These are phyloP conservation scores for Thermomucor indicae-seudaticae DNA, from an alignment of 371 early-diverging fungal species.

Conservation along the genomic window DNA sequence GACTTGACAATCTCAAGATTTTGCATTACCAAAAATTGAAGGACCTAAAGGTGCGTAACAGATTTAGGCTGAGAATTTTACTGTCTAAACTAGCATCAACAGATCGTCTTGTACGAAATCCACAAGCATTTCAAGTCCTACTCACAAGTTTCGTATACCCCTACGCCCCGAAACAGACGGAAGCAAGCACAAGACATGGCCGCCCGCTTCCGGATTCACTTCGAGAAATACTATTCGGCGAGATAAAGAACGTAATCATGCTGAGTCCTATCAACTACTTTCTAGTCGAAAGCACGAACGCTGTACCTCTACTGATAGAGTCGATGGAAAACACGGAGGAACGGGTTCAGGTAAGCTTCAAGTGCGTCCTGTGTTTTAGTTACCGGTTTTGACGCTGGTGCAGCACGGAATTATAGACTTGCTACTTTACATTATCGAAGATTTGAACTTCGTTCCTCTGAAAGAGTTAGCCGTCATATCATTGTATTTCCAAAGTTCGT, in stretches of 20 bases:
- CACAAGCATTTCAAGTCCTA: conserved; percentile 42
- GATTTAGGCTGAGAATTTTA: background rate
- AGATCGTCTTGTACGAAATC: conserved; percentile 39
- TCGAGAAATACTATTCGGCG: conserved; percentile 27
- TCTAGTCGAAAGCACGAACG: conserved; percentile 40
- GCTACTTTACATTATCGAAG: conserved; percentile 52
- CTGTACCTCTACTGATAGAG: conserved; percentile 54
- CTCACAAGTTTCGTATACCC: conserved; percentile 42
- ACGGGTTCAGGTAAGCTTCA: conserved; percentile 39
- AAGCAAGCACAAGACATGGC: conserved; percentile 5
- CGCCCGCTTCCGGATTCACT: conserved; percentile 23
- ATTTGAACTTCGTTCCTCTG: conserved; percentile 68
- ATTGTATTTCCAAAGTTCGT: conserved; percentile 58
- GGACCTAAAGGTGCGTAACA: conserved; percentile 24
- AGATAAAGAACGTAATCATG: conserved; percentile 34
- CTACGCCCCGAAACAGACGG: conserved; percentile 14
- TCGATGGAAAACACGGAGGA: conserved; percentile 46
- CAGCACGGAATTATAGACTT: conserved; percentile 54
- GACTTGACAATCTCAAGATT: conserved; percentile 14
- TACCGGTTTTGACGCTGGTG: too few relatives aligned
- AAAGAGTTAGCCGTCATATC: conserved; percentile 60
- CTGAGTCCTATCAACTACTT: conserved; percentile 56
- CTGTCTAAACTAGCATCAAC: background rate
- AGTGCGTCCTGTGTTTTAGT: too few relatives aligned
- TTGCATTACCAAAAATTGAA: conserved; percentile 30